Evolutionary conservation across 306 rosid genomes (phyloP).

Genomic region (Dryas drummondii): DNA sequence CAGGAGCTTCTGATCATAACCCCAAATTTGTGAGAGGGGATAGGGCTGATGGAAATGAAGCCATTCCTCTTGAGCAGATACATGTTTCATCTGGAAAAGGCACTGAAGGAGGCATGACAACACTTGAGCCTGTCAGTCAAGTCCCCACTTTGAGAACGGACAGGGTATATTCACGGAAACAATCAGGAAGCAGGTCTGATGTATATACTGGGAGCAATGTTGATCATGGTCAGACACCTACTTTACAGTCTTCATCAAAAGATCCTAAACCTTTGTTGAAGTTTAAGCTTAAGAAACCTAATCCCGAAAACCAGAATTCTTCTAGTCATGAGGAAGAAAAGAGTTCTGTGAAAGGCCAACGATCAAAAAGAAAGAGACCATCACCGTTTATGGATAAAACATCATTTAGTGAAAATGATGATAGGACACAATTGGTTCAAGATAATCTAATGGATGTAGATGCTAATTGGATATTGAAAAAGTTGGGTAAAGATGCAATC

Average conservation of each 20-base stretch:
- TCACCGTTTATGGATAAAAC: conserved; percentile 65
- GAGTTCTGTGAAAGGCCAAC: conserved; percentile 79
- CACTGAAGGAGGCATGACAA: conserved; percentile 37
- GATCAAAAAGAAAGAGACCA: conserved; percentile 94
- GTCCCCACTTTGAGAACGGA: conserved; percentile 42
- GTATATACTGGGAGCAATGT: conserved; percentile 41
- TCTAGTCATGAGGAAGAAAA: conserved; percentile 69
- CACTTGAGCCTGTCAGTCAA: conserved; percentile 35
- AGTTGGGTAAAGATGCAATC: conserved; percentile 88
- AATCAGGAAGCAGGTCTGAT: conserved; percentile 56
- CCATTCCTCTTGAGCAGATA: conserved; percentile 34
- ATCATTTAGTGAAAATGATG: conserved; percentile 48
- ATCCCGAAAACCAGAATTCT: conserved; percentile 61
- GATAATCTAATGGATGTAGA: conserved; percentile 79
- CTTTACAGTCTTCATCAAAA: conserved; percentile 60
- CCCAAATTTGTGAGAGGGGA: conserved; percentile 44
- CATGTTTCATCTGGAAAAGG: conserved; percentile 39
- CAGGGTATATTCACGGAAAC: conserved; percentile 48
- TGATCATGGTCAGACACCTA: conserved; percentile 41
- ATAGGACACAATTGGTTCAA: conserved; percentile 44
- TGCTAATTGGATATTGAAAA: conserved; percentile 93
- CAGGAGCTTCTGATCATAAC: conserved; percentile 49
- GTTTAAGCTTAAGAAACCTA: conserved; percentile 82
- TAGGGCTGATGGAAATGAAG: conserved; percentile 48
- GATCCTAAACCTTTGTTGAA: conserved; percentile 72